Evolutionary conservation across 106 monocot genomes (phyloP).

Genomic region (Hemerocallis citrina): DNA sequence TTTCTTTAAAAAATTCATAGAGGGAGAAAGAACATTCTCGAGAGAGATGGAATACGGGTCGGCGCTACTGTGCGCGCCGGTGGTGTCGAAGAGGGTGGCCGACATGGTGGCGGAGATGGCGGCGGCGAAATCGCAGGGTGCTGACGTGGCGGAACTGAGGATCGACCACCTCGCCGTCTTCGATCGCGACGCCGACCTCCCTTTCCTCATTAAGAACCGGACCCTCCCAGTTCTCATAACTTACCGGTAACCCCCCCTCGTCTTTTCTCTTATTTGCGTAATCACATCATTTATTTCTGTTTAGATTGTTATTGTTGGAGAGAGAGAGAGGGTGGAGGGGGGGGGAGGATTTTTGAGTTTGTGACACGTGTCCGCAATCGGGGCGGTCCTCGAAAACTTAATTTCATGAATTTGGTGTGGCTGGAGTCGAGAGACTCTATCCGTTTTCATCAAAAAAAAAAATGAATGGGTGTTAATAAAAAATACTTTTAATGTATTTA

Average conservation of each 20-base stretch:
- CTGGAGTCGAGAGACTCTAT: too few species aligned
- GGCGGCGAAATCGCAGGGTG: conserved; percentile 51
- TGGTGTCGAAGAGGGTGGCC: conserved; percentile 69
- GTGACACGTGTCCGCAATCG: too few species aligned
- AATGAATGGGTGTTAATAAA: too few species aligned
- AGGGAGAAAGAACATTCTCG: conserved; percentile 9
- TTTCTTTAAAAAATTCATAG: too few species aligned
- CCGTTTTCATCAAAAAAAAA: too few species aligned
- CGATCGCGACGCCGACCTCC: conserved; percentile 46
- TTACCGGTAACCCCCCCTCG: conserved; percentile 35
- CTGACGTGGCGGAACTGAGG: conserved; percentile 88
- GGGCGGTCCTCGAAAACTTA: too few species aligned
- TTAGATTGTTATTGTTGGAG: neutral
- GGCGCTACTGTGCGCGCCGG: conserved; percentile 76
- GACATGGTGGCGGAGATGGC: conserved; percentile 61
- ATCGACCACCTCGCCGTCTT: conserved; percentile 70
- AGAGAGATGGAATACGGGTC: conserved; percentile 9
- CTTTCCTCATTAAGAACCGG: conserved; percentile 35
- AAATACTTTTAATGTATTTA: too few species aligned
- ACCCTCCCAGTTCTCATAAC: conserved; percentile 79
- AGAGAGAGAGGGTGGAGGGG: neutral
- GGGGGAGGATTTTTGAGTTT: too few species aligned
- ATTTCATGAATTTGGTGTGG: too few species aligned
- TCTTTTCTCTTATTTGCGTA: neutral
- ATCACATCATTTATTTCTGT: neutral